Evolutionary conservation across 768 basidiomycete species (phyloP).

Genomic region (Phlebiopsis flavidoalba): DNA sequence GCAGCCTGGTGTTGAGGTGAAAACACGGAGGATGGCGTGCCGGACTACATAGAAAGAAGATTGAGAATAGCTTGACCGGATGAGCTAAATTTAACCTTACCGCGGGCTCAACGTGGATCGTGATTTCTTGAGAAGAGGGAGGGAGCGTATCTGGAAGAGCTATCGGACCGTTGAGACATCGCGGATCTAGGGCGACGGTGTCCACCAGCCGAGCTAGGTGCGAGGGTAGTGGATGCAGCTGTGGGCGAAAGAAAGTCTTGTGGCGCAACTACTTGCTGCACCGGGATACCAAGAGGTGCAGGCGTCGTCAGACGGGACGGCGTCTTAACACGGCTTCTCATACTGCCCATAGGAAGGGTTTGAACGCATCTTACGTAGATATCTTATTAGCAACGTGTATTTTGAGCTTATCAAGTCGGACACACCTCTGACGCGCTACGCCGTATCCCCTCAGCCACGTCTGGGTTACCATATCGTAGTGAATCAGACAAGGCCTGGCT

Average conservation of each 20-base stretch:
- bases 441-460: constrained; percentile 16
- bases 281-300: constrained; percentile 1
- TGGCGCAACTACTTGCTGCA: background rate
- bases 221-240: background rate
- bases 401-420: background rate
- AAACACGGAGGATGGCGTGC: constrained; percentile 11
- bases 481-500: constrained; percentile 16
- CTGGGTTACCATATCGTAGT: constrained; percentile 18
- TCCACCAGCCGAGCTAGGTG: too few relatives aligned
- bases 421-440: constrained; percentile 13
- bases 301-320: constrained; percentile 9
- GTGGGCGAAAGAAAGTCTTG: background rate
- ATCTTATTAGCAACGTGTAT: background rate
- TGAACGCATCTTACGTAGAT: background rate
- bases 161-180: background rate
- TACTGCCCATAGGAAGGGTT: background rate
- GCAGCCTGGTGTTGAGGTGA: constrained; percentile 10
- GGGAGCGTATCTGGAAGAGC: background rate
- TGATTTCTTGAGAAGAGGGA: background rate
- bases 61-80: too few relatives aligned
- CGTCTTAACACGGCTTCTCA: background rate
- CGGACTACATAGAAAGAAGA: constrained; percentile 14
- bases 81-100: constrained; percentile 12
- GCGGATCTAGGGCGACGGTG: background rate
- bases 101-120: constrained; percentile 20